Percentiles rank a stretch among this genome's conserved stretches.
These are phyloP conservation scores for Fusarium luffae DNA, from an alignment of 2,329 filamentous ascomycete species.

Conservation along the genomic window DNA sequence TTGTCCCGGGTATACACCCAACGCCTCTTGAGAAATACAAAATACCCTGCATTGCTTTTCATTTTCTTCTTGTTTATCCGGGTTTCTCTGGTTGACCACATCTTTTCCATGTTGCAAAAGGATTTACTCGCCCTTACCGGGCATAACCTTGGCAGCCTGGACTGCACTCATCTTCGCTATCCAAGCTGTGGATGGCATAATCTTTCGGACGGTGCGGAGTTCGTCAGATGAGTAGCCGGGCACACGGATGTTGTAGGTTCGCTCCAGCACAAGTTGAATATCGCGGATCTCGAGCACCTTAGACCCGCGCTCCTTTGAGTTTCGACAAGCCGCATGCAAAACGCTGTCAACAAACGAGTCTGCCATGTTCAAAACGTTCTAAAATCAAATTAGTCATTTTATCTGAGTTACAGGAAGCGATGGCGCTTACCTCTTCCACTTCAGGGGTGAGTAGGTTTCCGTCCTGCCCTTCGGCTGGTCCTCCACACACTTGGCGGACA, in stretches of 20 bases:
- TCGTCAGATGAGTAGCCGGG: slow-evolving; percentile 96
- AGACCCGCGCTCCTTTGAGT: slow-evolving; percentile 91
- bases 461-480: slow-evolving; percentile 76
- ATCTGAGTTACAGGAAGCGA: neutral
- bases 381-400: slow-evolving; percentile 35
- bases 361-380: slow-evolving; percentile 89
- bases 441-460: slow-evolving; percentile 86
- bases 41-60: neutral
- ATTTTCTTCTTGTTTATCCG: neutral
- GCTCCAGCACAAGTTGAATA: slow-evolving; percentile 83
- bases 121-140: slow-evolving; percentile 65
- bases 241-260: slow-evolving; percentile 90
- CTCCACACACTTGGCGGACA: slow-evolving; percentile 91
- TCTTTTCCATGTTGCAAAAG: neutral
- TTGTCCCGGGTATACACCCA: slow-evolving; percentile 40
- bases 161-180: slow-evolving; percentile 97
- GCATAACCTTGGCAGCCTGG: slow-evolving; percentile 88
- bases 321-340: slow-evolving; percentile 84
- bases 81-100: neutral
- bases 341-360: slow-evolving; percentile 97
- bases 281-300: slow-evolving; percentile 91
- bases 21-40: slow-evolving; percentile 35
- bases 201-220: slow-evolving; percentile 91
- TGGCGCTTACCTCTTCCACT: slow-evolving; percentile 84
- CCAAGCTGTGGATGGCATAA: slow-evolving; percentile 88